A percentile compares a stretch with the other conserved stretches of the same genome.
phyloP scores from a whole-genome alignment of 108 stramenopile species.

The Cyclotella kingstonii region DNA sequence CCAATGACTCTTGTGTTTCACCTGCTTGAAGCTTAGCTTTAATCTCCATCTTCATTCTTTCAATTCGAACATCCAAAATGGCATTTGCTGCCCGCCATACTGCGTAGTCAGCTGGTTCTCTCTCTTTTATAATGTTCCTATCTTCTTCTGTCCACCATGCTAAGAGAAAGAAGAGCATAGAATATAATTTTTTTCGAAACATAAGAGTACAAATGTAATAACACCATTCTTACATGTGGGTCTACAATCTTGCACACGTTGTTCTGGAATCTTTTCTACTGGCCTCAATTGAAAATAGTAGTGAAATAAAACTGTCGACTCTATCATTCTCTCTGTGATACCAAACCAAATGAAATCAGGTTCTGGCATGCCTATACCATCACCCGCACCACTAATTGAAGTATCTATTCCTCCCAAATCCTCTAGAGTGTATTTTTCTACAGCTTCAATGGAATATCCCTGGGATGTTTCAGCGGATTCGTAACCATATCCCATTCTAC shows the following conservation, averaged over 20 bases:
- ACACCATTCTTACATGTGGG: slow-evolving; percentile 15
- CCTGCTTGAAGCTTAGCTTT: slow-evolving; percentile 26
- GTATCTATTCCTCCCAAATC: slow-evolving; percentile 42
- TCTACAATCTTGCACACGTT: slow-evolving; percentile 34
- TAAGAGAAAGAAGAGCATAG: not conserved
- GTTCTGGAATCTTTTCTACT: slow-evolving; percentile 11
- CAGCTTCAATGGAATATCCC: slow-evolving; percentile 38
- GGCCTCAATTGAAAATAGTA: slow-evolving; percentile 23
- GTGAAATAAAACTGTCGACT: slow-evolving; percentile 27
- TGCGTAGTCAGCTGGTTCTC: slow-evolving; percentile 45
- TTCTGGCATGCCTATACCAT: slow-evolving; percentile 28
- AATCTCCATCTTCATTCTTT: slow-evolving; percentile 45
- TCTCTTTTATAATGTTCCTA: slow-evolving; percentile 21
- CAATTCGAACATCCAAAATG: slow-evolving; percentile 41
- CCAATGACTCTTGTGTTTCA: slow-evolving; percentile 35
- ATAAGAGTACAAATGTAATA: not conserved
- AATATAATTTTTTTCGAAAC: too few relatives aligned
- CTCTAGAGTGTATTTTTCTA: slow-evolving; percentile 38
- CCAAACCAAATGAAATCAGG: slow-evolving; percentile 47
- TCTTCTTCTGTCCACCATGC: slow-evolving; percentile 38
- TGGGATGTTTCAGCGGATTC: slow-evolving; percentile 22
- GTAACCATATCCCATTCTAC: slow-evolving; percentile 39
- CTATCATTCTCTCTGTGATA: slow-evolving; percentile 44
- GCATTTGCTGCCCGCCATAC: slow-evolving; percentile 48
- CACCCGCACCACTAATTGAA: slow-evolving; percentile 28